Base-by-base conservation (phyloP, 1,284 basidiomycete species). In the Moesziomyces aphidis region DNA sequence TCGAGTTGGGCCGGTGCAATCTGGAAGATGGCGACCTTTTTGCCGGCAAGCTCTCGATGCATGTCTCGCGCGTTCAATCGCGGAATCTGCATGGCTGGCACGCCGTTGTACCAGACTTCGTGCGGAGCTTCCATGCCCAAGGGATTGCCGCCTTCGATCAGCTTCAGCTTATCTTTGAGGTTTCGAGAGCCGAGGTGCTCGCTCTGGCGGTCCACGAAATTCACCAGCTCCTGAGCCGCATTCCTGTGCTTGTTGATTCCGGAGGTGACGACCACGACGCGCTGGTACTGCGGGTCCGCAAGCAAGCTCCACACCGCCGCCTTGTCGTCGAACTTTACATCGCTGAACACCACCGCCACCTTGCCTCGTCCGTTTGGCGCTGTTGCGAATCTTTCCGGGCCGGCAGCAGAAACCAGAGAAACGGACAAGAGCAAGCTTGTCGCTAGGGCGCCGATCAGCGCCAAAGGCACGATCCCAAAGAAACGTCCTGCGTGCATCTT, bases 251-350 rank as follows among this genome's bases (percentile, higher is more conserved):
- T 57, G 7, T 67, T 23, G 34, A 73, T 51, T 13, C 64, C 70
- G 8, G 56, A 50, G 15, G 61, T 73, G 50, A 73, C 56, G 15
- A 58, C 61, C 24, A 73, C 17, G 4, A 68, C 70, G 24, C 47
- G 55, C 22, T 23, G 24, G 50, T 73, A 73, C 10, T 49, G 47
- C 9, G 5, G 31, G 24, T 68, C 58, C 8, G 56, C 42, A 9
- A 73, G 53, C 26, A 73, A 44, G 19, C 61, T 50, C 64, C 70
- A 73, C 3, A 73, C n/a, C 7, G 70, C 70, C 2, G 48, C 70
- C 50, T 73, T 73, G 57, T 73, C 70, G 52, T 73, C 70, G 24
- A 73, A 68, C 47, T 73, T 73, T 50, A 73, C 61, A 28, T 73
- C 70, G 44, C 53, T 55, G 31, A 73, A 73, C 4, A 61, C 65